These are phyloP conservation scores for Rostrohypoxylon terebratum DNA, from an alignment of 495 filamentous ascomycete genomes.

Conservation along the genomic window DNA sequence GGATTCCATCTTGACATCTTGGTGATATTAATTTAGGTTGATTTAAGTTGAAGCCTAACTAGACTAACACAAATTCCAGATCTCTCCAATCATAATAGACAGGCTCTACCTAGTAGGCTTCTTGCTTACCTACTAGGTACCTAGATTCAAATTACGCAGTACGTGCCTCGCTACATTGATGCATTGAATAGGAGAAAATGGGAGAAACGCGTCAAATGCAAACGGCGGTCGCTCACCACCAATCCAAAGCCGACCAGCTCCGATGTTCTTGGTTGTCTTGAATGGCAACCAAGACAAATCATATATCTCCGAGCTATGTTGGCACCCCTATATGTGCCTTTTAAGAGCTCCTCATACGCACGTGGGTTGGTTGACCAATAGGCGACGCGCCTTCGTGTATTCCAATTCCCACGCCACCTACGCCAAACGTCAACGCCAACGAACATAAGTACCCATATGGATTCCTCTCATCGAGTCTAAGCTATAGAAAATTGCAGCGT, in stretches of 20 bases:
- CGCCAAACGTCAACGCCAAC: slow-evolving; percentile 23
- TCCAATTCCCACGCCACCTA: slow-evolving; percentile 27
- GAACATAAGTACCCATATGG: not conserved
- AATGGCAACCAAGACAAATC: slow-evolving; percentile 29
- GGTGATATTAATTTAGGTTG: no score
- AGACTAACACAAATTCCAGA: not conserved
- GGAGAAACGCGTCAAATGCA: slow-evolving; percentile 14
- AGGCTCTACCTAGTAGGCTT: not conserved
- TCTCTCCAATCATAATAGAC: not conserved
- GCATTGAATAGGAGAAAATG: not conserved
- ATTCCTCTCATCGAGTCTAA: slow-evolving; percentile 1
- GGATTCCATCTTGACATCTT: slow-evolving; percentile 2
- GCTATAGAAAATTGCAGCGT: not conserved
- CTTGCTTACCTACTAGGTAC: no score
- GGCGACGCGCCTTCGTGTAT: slow-evolving; percentile 1
- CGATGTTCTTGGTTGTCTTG: slow-evolving; percentile 15
- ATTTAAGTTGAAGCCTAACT: not conserved
- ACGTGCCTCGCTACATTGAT: not conserved
- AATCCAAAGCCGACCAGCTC: slow-evolving; percentile 9
- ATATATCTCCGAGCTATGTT: slow-evolving; percentile 23
- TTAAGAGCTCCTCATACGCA: slow-evolving; percentile 37
- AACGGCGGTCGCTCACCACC: slow-evolving; percentile 22
- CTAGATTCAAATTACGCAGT: not conserved
- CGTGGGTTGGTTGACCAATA: slow-evolving; percentile 43
- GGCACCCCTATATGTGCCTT: slow-evolving; percentile 26